Evolutionary conservation across 1,284 basidiomycete species (phyloP).

Genomic region (Microbotryum lychnidis-dioicae): DNA sequence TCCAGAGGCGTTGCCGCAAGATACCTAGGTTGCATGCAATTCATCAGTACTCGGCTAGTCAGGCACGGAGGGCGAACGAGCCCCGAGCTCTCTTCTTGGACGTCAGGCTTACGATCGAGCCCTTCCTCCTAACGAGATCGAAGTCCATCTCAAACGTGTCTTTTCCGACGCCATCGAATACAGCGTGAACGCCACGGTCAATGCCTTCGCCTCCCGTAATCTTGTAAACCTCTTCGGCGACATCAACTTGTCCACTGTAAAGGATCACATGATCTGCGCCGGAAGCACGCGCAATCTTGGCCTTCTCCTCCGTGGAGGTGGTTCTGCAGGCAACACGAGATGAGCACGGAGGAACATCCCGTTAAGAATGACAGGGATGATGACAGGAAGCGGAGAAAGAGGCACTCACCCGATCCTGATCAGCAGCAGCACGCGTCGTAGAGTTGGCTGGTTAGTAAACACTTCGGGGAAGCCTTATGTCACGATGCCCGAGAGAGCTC

Average conservation of each 20-base stretch:
- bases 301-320: conserved; percentile 79
- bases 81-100: too few relatives aligned
- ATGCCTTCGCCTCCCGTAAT: conserved; percentile 70
- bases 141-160: conserved; percentile 54
- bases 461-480: too few relatives aligned
- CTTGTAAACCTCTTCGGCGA: conserved; percentile 47
- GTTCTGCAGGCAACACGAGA: conserved; percentile 50
- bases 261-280: conserved; percentile 83
- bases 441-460: too few relatives aligned
- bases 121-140: conserved; percentile 31
- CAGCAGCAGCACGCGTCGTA: too few relatives aligned
- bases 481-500: too few relatives aligned
- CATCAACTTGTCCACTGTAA: conserved; percentile 60
- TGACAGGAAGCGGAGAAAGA: too few relatives aligned
- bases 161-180: conserved; percentile 87
- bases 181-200: conserved; percentile 48
- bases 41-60: too few relatives aligned
- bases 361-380: too few relatives aligned
- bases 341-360: too few relatives aligned
- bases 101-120: conserved; percentile 55
- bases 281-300: conserved; percentile 64
- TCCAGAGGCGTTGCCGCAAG: conserved; percentile 80
- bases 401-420: too few relatives aligned
- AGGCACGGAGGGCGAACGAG: too few relatives aligned
- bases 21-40: too few relatives aligned